Evolutionary conservation across 257 asterid genomes (phyloP), one percentile per base, ranked within the genome.

Genomic region (Capsicum pubescens): DNA sequence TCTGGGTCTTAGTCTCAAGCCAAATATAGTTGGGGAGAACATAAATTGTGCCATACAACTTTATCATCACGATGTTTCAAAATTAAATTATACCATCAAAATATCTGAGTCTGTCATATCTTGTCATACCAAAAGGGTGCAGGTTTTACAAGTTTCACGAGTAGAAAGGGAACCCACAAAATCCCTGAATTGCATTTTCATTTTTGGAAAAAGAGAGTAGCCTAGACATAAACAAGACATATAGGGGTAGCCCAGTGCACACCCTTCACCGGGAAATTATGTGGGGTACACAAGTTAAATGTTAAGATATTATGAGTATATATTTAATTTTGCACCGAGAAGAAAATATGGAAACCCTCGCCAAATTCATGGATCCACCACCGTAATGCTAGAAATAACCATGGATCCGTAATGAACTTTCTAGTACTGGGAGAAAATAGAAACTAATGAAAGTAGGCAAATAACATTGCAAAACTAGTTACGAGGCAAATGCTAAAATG

Each of bases 31-130:
- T n/a, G 36, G 16, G 16, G 36, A 11, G 57, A 71, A 46, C 8
- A 71, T 44, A 3, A 8, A 44, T 17, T 17, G 15, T 70, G 42
- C 36, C 79, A 4, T 3, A 56, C 57, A 67, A 64, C 32, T 26
- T 64, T 26, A 26, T 35, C 50, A 36, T 60, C 35, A n/a, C 5
- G 8, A 19, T 9, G 9, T 17, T 71, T 71, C 79, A 71, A 71
- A 71, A 26, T 17, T 17, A 71, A 44, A 71, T 5, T 17, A 19
- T 48, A 44, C 79, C 26, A 17, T 17, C 10, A 44, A 44, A 71
- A 71, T 71, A n/a, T 69, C 55, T 44, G 66, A 59, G 66, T 59
- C 21, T 59, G 66, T 59, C 36, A 71, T n/a, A 71, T n/a, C 79
- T 9, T 71, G 79, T 71, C 44, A 71, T 57, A 71, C 36, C 32